Base-by-base conservation (phyloP, 768 basidiomycete genomes). In the Gymnopilus dilepis region DNA sequence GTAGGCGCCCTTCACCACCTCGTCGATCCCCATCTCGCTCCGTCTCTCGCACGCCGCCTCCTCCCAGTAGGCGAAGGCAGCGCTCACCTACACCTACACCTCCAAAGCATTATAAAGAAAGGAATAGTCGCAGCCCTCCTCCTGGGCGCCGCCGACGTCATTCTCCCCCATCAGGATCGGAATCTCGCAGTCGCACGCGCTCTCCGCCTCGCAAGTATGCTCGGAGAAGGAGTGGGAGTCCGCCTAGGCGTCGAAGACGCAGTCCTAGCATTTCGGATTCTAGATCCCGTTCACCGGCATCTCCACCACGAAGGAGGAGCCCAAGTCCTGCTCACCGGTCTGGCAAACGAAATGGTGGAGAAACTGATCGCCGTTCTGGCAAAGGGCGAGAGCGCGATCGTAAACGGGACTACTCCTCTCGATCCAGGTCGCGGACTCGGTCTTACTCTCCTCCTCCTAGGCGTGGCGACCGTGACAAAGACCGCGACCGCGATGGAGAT, bases 111-210 rank as follows among this genome's bases (percentile, higher is more conserved):
- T 67, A 68, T 19, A 70, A 71, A 63, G 75, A 62, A 21, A 63
- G 68, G 30, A 80, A 80, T 64, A 86, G 84, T 62, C 84, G 85
- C 47, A 87, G 86, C 68, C 89, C 87, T 0, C 85, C 82, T 34
- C 66, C 78, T 4, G 28, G 47, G 21, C 78, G 84, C 7, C 74
- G 80, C 28, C 79, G 81, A 26, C 76, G 80, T 40, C 62, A 80
- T 9, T 81, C 80, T 26, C 77, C 77, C 24, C 67, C 70, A 22
- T 74, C 77, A 9, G 73, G 65, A 12, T 76, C 77, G 6, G 71
- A 51, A 2, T 76, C 74, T 41, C 67, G 66, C 22, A 81, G 79
- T 42, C 78, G 80, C 6, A 82, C 81, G 19, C 69, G 80, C 45
- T 78, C 80, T 34, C 82, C 77, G 11, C 77, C 74, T 33, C 74